Percentiles rank a stretch among this genome's conserved stretches.
phyloP scores from a whole-genome alignment of 495 filamentous ascomycete genomes.

The Penicillium atrosanguineum region DNA sequence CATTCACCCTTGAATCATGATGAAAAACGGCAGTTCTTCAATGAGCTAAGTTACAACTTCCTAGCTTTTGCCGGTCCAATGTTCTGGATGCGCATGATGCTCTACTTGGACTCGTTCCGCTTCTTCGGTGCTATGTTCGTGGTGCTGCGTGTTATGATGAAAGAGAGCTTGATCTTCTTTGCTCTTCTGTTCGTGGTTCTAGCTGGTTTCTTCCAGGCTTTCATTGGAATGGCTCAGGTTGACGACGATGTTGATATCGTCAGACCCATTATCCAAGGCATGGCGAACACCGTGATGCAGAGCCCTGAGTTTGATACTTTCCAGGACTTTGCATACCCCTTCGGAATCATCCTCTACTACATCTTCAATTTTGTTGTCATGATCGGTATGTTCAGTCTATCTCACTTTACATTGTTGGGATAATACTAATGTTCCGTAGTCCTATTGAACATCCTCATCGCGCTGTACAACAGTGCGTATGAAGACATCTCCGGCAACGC shows the following conservation, averaged over 20 bases:
- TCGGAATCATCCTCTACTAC: conserved; percentile 89
- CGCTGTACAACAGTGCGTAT: conserved; percentile 94
- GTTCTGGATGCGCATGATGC: conserved; percentile 92
- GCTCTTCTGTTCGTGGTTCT: conserved; percentile 84
- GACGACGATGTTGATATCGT: conserved; percentile 63
- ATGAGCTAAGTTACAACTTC: conserved; percentile 87
- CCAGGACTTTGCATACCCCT: conserved; percentile 72
- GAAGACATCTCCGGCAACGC: conserved; percentile 94
- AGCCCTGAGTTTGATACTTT: conserved; percentile 89
- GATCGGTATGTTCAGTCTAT: conserved; percentile 48
- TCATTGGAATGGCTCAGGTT: conserved; percentile 86
- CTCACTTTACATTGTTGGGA: neutral
- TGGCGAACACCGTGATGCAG: conserved; percentile 88
- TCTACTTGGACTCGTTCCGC: conserved; percentile 89
- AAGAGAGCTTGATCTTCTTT: conserved; percentile 96
- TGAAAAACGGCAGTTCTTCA: conserved; percentile 60
- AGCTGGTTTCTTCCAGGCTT: conserved; percentile 89
- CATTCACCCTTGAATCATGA: conserved; percentile 52
- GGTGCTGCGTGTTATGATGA: conserved; percentile 98
- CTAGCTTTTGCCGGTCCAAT: conserved; percentile 87
- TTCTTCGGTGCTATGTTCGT: conserved; percentile 99
- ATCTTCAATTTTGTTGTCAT: conserved; percentile 97
- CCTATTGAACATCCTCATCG: conserved; percentile 90
- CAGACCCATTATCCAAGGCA: conserved; percentile 77
- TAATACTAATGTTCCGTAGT: conserved; percentile 44